These are phyloP conservation scores for Yamadazyma endophytica DNA, from an alignment of 805 yeast species.

Conservation along the genomic window DNA sequence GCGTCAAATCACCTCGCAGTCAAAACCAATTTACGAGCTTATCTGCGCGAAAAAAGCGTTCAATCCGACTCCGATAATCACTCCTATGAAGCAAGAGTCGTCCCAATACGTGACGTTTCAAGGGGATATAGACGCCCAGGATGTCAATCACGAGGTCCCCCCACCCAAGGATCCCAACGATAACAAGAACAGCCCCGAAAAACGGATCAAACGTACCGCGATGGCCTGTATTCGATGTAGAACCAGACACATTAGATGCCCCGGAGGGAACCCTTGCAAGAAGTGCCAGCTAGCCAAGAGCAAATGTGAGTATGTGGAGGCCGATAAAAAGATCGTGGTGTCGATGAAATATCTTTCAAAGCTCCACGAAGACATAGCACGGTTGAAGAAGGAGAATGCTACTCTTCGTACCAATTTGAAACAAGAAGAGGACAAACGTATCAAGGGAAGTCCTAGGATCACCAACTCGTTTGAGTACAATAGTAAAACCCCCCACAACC, in stretches of 20 bases:
- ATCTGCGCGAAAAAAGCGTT: too few species aligned
- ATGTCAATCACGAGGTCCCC: too few species aligned
- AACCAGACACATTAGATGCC: constrained; percentile 69
- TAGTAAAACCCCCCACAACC: constrained; percentile 12
- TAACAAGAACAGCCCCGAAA: too few species aligned
- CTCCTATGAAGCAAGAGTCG: too few species aligned
- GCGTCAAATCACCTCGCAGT: too few species aligned
- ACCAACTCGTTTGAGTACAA: constrained; percentile 13
- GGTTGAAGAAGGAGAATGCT: constrained; percentile 63
- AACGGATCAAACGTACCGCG: constrained; percentile 27
- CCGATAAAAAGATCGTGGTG: constrained; percentile 67
- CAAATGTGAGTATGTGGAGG: constrained; percentile 67
- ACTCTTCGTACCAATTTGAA: constrained; percentile 44
- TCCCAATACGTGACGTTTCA: too few species aligned
- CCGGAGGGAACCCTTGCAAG: constrained; percentile 71
- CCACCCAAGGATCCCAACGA: not conserved
- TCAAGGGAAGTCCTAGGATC: constrained; percentile 2
- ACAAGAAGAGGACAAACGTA: constrained; percentile 16
- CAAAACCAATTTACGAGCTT: too few species aligned
- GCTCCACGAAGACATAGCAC: constrained; percentile 63
- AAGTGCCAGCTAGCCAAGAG: constrained; percentile 55
- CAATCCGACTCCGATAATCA: too few species aligned
- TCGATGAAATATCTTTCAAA: constrained; percentile 66
- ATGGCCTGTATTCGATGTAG: constrained; percentile 64
- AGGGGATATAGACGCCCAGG: too few species aligned